Evolutionary conservation across 192 early-diverging fungal genomes (phyloP).

Genomic region (Spizellomyces sp.): DNA sequence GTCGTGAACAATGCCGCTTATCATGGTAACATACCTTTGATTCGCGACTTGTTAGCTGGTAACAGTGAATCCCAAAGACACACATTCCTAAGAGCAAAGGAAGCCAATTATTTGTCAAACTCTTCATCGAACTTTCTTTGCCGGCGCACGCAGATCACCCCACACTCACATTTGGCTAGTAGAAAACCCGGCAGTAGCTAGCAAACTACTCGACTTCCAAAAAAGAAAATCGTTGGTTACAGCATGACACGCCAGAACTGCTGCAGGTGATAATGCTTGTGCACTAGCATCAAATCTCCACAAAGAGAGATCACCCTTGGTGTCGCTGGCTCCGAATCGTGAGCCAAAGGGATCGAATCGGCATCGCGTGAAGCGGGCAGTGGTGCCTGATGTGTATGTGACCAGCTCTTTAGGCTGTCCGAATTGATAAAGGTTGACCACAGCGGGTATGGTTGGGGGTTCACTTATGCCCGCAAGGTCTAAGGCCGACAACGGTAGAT

Average conservation of each 20-base stretch:
- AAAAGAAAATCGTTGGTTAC: conserved; percentile 75
- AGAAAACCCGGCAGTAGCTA: conserved; percentile 75
- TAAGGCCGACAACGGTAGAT: conserved; percentile 31
- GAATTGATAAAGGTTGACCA: conserved; percentile 77
- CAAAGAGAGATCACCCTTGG: conserved; percentile 65
- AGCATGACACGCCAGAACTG: conserved; percentile 55
- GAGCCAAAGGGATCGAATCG: conserved; percentile 81
- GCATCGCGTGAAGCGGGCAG: conserved; percentile 43
- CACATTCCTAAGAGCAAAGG: conserved; percentile 53
- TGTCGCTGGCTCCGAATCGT: conserved; percentile 75
- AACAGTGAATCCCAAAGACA: conserved; percentile 79
- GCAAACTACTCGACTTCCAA: conserved; percentile 67
- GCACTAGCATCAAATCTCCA: conserved; percentile 77
- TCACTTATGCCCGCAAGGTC: conserved; percentile 56
- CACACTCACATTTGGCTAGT: conserved; percentile 41
- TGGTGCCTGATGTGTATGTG: conserved; percentile 55
- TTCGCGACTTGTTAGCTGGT: conserved; percentile 57
- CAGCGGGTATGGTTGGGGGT: conserved; percentile 25
- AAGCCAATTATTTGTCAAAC: too few species aligned
- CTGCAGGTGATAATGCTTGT: conserved; percentile 57
- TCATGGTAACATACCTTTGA: conserved; percentile 43
- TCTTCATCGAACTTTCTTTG: too few species aligned
- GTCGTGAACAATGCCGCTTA: neutral
- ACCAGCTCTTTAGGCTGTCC: conserved; percentile 71
- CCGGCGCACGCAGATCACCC: neutral